Evolutionary conservation across 306 rosid species (phyloP).

Genomic region (Urtica urens): DNA sequence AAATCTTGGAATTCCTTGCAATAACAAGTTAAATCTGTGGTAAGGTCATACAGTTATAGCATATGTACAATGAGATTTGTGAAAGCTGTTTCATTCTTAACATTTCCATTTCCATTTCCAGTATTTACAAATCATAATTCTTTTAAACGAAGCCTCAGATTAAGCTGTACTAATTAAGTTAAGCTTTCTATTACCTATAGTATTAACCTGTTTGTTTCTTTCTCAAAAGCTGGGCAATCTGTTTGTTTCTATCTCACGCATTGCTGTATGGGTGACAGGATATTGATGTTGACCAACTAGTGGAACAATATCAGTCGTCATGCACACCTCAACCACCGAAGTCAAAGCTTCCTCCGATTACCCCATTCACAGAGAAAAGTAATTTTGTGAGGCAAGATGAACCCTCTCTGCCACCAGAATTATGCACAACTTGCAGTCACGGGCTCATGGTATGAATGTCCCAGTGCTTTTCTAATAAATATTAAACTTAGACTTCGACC

Average conservation of each 20-base stretch:
- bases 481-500: too few relatives aligned
- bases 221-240: too few relatives aligned
- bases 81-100: too few relatives aligned
- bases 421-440: constrained; percentile 66
- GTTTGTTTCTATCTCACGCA: too few relatives aligned
- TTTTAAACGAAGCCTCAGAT: too few relatives aligned
- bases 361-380: constrained; percentile 40
- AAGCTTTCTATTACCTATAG: too few relatives aligned
- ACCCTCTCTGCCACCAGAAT: constrained; percentile 46
- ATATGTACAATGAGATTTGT: too few relatives aligned
- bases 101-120: background rate
- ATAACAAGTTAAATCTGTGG: background rate
- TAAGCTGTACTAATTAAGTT: too few relatives aligned
- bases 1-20: background rate
- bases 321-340: constrained; percentile 70
- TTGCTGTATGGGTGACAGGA: constrained; percentile 41
- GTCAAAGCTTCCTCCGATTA: constrained; percentile 55
- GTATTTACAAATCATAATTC: too few relatives aligned
- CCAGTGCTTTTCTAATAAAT: too few relatives aligned
- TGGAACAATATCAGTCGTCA: constrained; percentile 74
- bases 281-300: constrained; percentile 91
- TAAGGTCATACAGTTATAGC: too few relatives aligned
- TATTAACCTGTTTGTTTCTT: too few relatives aligned
- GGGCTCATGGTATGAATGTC: constrained; percentile 55
- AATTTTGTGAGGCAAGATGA: constrained; percentile 33